These are phyloP conservation scores for Fusarium sp. DNA, from an alignment of 2,329 filamentous ascomycete species.

Conservation along the genomic window DNA sequence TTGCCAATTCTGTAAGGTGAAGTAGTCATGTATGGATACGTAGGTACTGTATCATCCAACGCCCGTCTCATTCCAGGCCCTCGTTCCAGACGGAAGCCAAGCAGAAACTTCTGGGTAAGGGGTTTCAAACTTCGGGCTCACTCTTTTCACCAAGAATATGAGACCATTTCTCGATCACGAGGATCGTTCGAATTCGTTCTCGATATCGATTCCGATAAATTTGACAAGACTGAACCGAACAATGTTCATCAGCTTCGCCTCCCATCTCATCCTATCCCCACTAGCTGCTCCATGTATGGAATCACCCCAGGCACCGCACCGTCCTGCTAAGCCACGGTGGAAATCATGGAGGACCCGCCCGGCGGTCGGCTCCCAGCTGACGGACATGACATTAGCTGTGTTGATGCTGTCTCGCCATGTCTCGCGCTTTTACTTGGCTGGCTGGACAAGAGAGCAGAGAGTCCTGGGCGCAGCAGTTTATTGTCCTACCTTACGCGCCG, in stretches of 20 bases:
- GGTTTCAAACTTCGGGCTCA: conserved; percentile 12
- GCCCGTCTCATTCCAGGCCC: conserved; percentile 23
- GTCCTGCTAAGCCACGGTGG: conserved; percentile 33
- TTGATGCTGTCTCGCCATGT: background rate
- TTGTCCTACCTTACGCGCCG: conserved; percentile 1
- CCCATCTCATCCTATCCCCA: background rate
- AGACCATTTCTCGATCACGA: conserved; percentile 5
- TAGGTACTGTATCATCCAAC: conserved; percentile 3
- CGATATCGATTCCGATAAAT: background rate
- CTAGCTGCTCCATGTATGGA: conserved; percentile 1
- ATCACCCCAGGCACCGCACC: conserved; percentile 28
- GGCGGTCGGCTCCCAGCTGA: background rate
- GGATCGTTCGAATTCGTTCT: background rate
- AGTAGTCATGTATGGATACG: background rate
- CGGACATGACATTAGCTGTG: background rate
- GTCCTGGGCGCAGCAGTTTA: background rate
- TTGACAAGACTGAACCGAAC: background rate
- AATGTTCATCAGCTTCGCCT: background rate
- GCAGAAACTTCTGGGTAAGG: conserved; percentile 25
- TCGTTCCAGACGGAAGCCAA: conserved; percentile 25
- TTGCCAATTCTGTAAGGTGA: conserved; percentile 4
- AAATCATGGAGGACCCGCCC: conserved; percentile 17
- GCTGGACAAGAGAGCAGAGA: background rate
- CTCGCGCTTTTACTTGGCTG: background rate
- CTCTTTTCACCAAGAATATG: conserved; percentile 11